These are phyloP conservation scores for Rheum nobile DNA, from an alignment of 148 eudicot genomes.

Conservation along the genomic window DNA sequence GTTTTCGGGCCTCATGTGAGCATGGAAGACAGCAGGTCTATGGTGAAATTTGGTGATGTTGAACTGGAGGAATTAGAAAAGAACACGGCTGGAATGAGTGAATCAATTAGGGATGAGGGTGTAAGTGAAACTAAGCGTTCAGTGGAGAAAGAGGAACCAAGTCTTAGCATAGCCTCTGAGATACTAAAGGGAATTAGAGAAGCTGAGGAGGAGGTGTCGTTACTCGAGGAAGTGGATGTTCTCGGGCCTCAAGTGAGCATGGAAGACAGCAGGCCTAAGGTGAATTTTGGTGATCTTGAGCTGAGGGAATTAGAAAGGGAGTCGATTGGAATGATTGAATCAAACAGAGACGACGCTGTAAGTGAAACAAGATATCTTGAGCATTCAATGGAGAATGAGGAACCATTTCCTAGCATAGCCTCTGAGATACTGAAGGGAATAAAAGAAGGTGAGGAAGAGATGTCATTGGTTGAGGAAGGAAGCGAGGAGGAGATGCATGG, in stretches of 20 bases:
- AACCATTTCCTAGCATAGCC: constrained; percentile 2
- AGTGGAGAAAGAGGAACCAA: not conserved
- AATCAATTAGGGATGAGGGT: constrained; percentile 23
- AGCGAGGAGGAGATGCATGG: constrained; percentile 1
- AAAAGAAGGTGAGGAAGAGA: constrained; percentile 14
- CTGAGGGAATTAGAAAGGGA: constrained; percentile 7
- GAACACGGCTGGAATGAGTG: constrained; percentile 22
- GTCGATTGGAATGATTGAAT: not conserved
- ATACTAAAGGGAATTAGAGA: too few relatives aligned
- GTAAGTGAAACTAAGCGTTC: not conserved
- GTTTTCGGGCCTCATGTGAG: constrained; percentile 9
- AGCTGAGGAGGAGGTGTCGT: too few relatives aligned
- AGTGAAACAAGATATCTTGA: not conserved
- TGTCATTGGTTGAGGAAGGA: constrained; percentile 6
- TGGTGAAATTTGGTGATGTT: constrained; percentile 4
- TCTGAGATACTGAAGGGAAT: constrained; percentile 11
- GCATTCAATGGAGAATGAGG: constrained; percentile 1
- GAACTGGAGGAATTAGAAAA: constrained; percentile 13
- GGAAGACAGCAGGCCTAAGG: too few relatives aligned
- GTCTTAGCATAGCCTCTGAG: constrained; percentile 8
- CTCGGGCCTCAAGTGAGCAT: constrained; percentile 9
- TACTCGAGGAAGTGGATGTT: constrained; percentile 10
- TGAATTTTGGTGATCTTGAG: too few relatives aligned
- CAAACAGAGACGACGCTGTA: constrained; percentile 8
- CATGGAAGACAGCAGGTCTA: constrained; percentile 5